These are phyloP conservation scores for Rhododendron simsii DNA, from an alignment of 148 eudicot genomes.

Conservation along the genomic window DNA sequence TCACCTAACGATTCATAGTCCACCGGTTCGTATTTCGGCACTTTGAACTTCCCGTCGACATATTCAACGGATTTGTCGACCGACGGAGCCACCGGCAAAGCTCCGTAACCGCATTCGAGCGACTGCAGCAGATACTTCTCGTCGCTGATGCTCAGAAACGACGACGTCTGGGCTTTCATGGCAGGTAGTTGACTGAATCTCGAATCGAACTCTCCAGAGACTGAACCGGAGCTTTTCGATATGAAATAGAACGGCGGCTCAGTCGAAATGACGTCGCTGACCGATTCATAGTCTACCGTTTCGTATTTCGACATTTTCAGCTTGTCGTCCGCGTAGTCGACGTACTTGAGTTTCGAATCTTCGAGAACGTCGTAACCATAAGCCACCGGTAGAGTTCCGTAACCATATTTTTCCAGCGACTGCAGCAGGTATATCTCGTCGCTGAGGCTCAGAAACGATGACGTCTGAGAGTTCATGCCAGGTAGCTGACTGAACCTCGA, in stretches of 20 bases:
- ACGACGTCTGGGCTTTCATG: too few relatives aligned
- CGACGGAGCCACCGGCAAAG: background rate
- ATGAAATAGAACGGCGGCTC: too few relatives aligned
- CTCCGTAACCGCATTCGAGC: background rate
- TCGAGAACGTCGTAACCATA: background rate
- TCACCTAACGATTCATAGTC: background rate
- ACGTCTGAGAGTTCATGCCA: background rate
- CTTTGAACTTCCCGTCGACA: background rate
- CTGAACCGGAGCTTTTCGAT: too few relatives aligned
- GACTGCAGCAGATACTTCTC: too few relatives aligned
- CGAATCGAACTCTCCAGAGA: too few relatives aligned
- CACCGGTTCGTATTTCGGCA: background rate
- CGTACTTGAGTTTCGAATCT: background rate
- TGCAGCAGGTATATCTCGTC: background rate
- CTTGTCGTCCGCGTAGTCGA: background rate
- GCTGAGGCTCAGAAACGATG: slow-evolving; percentile 2
- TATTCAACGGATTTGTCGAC: background rate
- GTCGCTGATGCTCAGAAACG: too few relatives aligned
- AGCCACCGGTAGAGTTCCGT: background rate
- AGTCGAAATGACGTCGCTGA: background rate
- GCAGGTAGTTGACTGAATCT: too few relatives aligned
- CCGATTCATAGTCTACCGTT: background rate
- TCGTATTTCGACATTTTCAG: slow-evolving; percentile 1
- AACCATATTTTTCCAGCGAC: background rate
- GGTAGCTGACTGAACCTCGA: too few relatives aligned